These are phyloP conservation scores for Ochromonas danica DNA, from an alignment of 108 stramenopile species.

Conservation along the genomic window DNA sequence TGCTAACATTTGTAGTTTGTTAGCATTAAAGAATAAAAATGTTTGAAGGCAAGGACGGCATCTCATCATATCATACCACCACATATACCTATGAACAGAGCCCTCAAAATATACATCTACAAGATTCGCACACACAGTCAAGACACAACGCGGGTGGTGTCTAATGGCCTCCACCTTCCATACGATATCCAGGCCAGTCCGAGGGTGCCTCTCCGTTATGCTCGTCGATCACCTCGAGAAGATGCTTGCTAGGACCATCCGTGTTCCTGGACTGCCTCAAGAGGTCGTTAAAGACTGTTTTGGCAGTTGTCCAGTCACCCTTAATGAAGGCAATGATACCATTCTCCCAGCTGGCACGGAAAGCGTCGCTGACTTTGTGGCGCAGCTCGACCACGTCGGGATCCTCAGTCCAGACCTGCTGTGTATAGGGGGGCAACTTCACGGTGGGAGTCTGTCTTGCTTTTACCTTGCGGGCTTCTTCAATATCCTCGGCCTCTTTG, in stretches of 20 bases:
- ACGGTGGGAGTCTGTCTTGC: slow-evolving; percentile 17
- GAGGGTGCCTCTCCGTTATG: neutral
- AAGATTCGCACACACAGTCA: no score
- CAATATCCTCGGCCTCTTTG: neutral
- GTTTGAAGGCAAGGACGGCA: no score
- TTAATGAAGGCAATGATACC: slow-evolving; percentile 9
- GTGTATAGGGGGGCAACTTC: slow-evolving; percentile 1
- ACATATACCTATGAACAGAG: no score
- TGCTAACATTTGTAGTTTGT: no score
- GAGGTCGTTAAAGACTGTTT: neutral
- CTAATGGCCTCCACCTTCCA: neutral
- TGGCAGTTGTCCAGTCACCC: slow-evolving; percentile 17
- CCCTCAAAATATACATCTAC: no score
- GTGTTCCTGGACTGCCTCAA: neutral
- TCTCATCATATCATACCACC: no score
- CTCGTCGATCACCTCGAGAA: slow-evolving; percentile 25
- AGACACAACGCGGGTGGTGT: no score
- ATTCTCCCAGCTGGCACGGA: neutral
- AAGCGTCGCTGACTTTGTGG: slow-evolving; percentile 17
- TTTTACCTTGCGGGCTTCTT: neutral
- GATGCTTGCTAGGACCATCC: slow-evolving; percentile 21
- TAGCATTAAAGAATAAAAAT: no score
- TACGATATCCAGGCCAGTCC: slow-evolving; percentile 32
- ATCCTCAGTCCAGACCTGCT: slow-evolving; percentile 26
- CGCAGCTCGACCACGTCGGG: slow-evolving; percentile 25